Evolutionary conservation across 768 basidiomycete genomes (phyloP).

Genomic region (Rickenella mellea): DNA sequence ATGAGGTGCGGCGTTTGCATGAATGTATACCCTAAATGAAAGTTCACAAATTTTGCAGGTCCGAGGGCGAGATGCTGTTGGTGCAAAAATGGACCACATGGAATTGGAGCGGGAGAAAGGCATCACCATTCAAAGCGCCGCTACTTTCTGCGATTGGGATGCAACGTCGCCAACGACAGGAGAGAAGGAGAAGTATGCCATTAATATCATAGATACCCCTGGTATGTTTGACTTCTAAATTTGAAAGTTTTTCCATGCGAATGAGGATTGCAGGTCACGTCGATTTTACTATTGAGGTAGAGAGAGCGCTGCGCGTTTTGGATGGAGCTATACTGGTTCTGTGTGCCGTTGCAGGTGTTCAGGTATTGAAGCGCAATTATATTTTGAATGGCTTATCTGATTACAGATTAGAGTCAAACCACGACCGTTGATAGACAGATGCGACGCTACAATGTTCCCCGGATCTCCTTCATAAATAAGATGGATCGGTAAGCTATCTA

Average conservation of each 20-base stretch:
- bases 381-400: neutral
- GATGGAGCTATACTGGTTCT: constrained; percentile 95
- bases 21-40: neutral
- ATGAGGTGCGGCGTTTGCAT: constrained; percentile 58
- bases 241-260: neutral
- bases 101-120: constrained; percentile 98
- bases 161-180: constrained; percentile 50
- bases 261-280: constrained; percentile 69
- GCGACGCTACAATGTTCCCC: constrained; percentile 91
- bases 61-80: constrained; percentile 88
- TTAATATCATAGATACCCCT: constrained; percentile 99
- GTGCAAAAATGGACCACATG: constrained; percentile 99
- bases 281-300: constrained; percentile 99
- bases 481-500: constrained; percentile 71
- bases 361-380: constrained; percentile 30
- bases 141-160: constrained; percentile 97
- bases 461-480: constrained; percentile 96
- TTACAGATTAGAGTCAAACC: constrained; percentile 70
- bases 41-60: constrained; percentile 39
- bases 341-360: constrained; percentile 95
- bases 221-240: constrained; percentile 32
- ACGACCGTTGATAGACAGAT: constrained; percentile 99
- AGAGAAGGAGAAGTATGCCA: constrained; percentile 73
- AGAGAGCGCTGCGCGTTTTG: constrained; percentile 89
- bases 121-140: constrained; percentile 98